Conservation (phyloP, 441 rosid species). For the Lepidium campestre region DNA sequence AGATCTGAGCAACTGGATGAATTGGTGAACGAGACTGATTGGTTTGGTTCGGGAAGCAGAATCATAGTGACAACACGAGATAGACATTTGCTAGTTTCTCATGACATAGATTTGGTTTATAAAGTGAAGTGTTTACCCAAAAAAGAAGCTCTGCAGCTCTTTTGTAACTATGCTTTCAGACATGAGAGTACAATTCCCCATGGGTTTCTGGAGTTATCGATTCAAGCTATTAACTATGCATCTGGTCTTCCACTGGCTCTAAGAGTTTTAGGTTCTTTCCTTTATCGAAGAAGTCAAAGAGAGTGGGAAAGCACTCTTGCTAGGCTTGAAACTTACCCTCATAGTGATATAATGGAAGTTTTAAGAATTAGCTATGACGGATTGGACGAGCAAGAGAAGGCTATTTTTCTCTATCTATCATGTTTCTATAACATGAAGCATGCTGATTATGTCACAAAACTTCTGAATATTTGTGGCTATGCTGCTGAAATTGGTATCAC, state of each 20-base stretch:
- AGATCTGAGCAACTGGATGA: slow-evolving; percentile 12
- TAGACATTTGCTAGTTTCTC: slow-evolving; percentile 24
- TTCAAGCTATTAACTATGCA: slow-evolving; percentile 19
- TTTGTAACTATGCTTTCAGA: slow-evolving; percentile 30
- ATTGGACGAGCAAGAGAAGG: slow-evolving; percentile 24
- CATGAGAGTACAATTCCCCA: background rate
- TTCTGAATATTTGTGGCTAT: slow-evolving; percentile 25
- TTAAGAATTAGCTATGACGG: slow-evolving; percentile 37
- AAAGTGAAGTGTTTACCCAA: background rate
- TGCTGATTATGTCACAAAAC: background rate
- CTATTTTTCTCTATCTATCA: slow-evolving; percentile 32
- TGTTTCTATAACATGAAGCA: slow-evolving; percentile 28
- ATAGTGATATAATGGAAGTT: slow-evolving; percentile 12
- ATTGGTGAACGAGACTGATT: slow-evolving; percentile 17
- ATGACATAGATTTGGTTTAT: slow-evolving; percentile 16
- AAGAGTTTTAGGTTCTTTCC: slow-evolving; percentile 31
- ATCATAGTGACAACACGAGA: slow-evolving; percentile 39
- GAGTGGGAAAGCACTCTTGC: slow-evolving; percentile 27
- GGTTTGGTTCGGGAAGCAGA: slow-evolving; percentile 43
- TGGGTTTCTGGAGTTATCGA: background rate
- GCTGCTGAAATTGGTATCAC: slow-evolving; percentile 22
- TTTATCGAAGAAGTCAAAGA: slow-evolving; percentile 10
- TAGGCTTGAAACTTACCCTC: slow-evolving; percentile 25
- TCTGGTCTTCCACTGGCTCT: slow-evolving; percentile 38
- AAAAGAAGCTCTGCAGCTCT: slow-evolving; percentile 28